phyloP scores from a whole-genome alignment of 768 basidiomycete genomes.

The Calocybe cyanea region DNA sequence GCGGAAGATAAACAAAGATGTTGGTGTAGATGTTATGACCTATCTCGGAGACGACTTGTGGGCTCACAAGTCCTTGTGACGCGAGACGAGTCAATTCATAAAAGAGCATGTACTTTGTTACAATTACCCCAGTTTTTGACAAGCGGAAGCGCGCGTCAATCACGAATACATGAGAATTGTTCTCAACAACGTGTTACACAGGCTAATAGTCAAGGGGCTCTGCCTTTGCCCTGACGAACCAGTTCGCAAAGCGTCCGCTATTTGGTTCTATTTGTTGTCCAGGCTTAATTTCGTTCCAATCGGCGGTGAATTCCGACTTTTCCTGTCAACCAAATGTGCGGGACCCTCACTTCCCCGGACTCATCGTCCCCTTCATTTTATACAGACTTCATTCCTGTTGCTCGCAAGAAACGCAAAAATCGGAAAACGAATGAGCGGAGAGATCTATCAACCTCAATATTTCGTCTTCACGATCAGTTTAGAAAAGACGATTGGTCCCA shows the following conservation, averaged over 20 bases:
- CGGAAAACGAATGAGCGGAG: constrained; percentile 26
- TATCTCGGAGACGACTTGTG: constrained; percentile 90
- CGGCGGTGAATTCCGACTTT: too few relatives aligned
- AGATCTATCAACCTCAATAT: constrained; percentile 34
- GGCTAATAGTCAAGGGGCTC: constrained; percentile 4
- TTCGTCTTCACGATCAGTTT: constrained; percentile 44
- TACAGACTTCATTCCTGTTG: constrained; percentile 49
- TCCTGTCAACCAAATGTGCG: constrained; percentile 13
- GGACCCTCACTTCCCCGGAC: constrained; percentile 9
- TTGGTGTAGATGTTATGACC: constrained; percentile 84
- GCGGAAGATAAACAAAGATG: constrained; percentile 81
- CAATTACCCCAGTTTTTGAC: too few relatives aligned
- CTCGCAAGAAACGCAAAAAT: constrained; percentile 50
- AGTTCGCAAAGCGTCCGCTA: constrained; percentile 14
- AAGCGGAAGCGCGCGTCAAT: constrained; percentile 5
- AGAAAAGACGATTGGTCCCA: constrained; percentile 47
- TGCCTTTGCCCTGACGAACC: constrained; percentile 17
- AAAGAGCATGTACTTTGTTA: constrained; percentile 1
- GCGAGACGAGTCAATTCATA: constrained; percentile 6
- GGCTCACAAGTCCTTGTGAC: constrained; percentile 60
- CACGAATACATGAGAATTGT: background rate
- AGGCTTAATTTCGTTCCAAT: background rate
- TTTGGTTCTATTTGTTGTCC: constrained; percentile 17
- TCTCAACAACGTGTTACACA: background rate
- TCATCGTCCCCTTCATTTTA: constrained; percentile 35